Conservation (phyloP, 768 basidiomycete genomes). For the Leucosporidium scottii region DNA sequence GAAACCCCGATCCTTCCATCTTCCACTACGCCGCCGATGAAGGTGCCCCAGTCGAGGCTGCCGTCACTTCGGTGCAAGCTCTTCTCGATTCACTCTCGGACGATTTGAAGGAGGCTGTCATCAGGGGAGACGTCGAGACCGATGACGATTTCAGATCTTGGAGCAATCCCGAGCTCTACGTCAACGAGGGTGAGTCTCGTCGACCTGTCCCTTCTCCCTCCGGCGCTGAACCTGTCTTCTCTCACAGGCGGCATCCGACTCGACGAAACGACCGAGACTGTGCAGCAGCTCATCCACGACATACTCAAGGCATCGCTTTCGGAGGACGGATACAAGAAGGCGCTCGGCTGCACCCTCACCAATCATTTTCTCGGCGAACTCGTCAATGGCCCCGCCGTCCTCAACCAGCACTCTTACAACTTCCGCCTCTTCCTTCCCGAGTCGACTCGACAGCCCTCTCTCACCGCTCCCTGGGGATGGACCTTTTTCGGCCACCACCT, state of each 20-base stretch:
- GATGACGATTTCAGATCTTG: conserved; percentile 33
- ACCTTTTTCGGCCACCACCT: conserved; percentile 40
- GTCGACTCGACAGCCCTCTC: conserved; percentile 10
- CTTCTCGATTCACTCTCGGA: no score
- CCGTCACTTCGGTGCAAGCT: conserved; percentile 5
- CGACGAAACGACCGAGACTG: conserved; percentile 33
- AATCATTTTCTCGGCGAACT: conserved; percentile 40
- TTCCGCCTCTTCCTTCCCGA: conserved; percentile 33
- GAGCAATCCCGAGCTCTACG: conserved; percentile 38
- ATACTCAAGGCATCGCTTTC: conserved; percentile 36
- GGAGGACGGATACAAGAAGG: conserved; percentile 37
- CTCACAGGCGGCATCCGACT: conserved; percentile 35
- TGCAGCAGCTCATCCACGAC: conserved; percentile 33
- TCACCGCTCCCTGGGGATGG: conserved; percentile 36
- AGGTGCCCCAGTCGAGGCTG: conserved; percentile 36
- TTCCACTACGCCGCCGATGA: conserved; percentile 35
- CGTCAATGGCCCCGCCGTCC: conserved; percentile 34
- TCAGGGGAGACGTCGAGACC: conserved; percentile 28
- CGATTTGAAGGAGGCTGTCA: conserved; percentile 13
- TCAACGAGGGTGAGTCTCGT: conserved; percentile 32
- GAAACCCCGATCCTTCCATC: conserved; percentile 30
- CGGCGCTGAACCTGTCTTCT: not conserved
- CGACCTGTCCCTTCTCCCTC: no score
- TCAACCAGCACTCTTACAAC: conserved; percentile 39
- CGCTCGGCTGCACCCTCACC: conserved; percentile 35